Percentiles rank a stretch among this genome's conserved stretches.
Evolutionary conservation across 2,329 filamentous ascomycete species (phyloP).

Genomic region (Coniochaeta sp.): DNA sequence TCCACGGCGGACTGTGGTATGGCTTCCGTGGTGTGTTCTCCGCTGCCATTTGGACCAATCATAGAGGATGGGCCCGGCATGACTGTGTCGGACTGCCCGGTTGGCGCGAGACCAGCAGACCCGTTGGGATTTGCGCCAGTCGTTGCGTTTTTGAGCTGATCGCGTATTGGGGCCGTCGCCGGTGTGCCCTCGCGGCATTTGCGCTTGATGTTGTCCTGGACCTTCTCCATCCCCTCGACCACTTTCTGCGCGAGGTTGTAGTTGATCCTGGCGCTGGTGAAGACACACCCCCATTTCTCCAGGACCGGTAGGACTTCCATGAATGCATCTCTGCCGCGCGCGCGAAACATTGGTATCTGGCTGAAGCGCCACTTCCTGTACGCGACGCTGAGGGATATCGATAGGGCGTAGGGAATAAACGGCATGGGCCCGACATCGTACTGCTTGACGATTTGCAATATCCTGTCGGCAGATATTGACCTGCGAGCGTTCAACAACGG

Average conservation of each 20-base stretch:
- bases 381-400: constrained; percentile 52
- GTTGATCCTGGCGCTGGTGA: constrained; percentile 49
- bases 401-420: constrained; percentile 54
- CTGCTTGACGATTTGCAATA: constrained; percentile 44
- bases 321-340: constrained; percentile 47
- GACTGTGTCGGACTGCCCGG: background rate
- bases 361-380: constrained; percentile 60
- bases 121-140: background rate
- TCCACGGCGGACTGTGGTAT: background rate
- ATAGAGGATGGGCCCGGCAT: background rate
- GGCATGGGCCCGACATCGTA: constrained; percentile 47
- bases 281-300: constrained; percentile 45
- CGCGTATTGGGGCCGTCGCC: background rate
- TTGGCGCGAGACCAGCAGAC: background rate
- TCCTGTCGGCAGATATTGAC: constrained; percentile 50
- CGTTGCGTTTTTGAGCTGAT: background rate
- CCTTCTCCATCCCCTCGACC: constrained; percentile 46
- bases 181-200: background rate
- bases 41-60: background rate
- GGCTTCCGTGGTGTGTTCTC: background rate
- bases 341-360: constrained; percentile 49
- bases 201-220: constrained; percentile 4
- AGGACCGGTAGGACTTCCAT: constrained; percentile 46
- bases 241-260: constrained; percentile 48
- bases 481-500: constrained; percentile 45